A percentile compares a stretch with the other conserved stretches of the same genome.
Conservation (phyloP, 2,329 filamentous ascomycete species). For the Davidsoniella australis region DNA sequence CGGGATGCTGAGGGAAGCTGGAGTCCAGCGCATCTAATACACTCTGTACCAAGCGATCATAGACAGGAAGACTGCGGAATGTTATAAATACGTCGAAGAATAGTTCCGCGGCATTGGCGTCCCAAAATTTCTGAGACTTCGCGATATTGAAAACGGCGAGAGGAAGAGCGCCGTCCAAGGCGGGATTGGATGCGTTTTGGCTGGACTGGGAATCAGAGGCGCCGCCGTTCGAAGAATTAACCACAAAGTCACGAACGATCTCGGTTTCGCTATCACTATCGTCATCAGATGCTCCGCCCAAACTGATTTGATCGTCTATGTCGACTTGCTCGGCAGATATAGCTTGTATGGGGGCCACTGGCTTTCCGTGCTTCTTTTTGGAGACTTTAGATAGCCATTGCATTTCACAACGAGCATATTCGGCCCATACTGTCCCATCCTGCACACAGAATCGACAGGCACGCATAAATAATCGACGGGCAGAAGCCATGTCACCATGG, state of each 20-base stretch:
- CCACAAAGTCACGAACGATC: constrained; percentile 22
- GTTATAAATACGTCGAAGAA: constrained; percentile 68
- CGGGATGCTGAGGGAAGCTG: constrained; percentile 40
- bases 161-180: constrained; percentile 82
- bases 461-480: constrained; percentile 70
- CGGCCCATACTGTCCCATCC: constrained; percentile 61
- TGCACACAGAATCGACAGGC: constrained; percentile 77
- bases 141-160: constrained; percentile 81
- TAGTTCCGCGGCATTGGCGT: constrained; percentile 44
- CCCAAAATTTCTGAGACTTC: constrained; percentile 58
- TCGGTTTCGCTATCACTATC: constrained; percentile 25
- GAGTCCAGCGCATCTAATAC: constrained; percentile 49
- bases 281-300: constrained; percentile 27
- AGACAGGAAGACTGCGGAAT: constrained; percentile 43
- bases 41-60: constrained; percentile 51
- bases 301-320: constrained; percentile 30
- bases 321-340: constrained; percentile 30
- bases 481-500: constrained; percentile 73
- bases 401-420: constrained; percentile 85
- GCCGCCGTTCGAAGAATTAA: constrained; percentile 25
- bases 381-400: constrained; percentile 65
- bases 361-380: constrained; percentile 34
- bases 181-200: constrained; percentile 57
- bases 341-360: constrained; percentile 19
- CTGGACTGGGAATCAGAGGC: constrained; percentile 27